A percentile compares a stretch with the other conserved stretches of the same genome.
Conservation (phyloP, 139 green algal species). For the Trebouxia sp. region DNA sequence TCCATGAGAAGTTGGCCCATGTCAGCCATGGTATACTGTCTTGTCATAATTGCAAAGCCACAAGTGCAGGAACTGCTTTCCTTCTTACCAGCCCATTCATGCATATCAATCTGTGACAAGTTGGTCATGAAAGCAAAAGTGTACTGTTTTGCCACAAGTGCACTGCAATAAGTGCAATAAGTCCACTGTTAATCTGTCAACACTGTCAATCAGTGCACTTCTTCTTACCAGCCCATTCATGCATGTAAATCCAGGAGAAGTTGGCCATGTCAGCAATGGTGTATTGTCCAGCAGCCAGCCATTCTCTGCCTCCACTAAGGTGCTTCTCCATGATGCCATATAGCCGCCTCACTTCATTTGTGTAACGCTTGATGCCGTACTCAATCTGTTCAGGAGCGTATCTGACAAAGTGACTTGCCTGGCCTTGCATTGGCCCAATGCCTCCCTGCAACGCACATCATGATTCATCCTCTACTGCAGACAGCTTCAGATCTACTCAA, state of each 20-base stretch:
- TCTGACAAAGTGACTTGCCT: slow-evolving; percentile 40
- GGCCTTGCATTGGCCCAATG: slow-evolving; percentile 47
- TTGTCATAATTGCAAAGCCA: too few relatives aligned
- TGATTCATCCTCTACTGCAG: not conserved
- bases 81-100: slow-evolving; percentile 36
- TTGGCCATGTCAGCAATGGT: slow-evolving; percentile 52
- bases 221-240: slow-evolving; percentile 36
- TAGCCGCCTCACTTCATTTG: slow-evolving; percentile 44
- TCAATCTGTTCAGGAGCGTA: slow-evolving; percentile 42
- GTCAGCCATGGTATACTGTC: too few relatives aligned
- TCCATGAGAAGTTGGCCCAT: too few relatives aligned
- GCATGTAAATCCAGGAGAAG: slow-evolving; percentile 45
- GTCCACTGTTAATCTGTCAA: too few relatives aligned
- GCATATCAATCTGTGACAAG: too few relatives aligned
- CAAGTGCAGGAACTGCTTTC: too few relatives aligned
- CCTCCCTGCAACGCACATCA: slow-evolving; percentile 32
- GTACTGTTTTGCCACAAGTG: too few relatives aligned
- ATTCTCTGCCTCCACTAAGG: slow-evolving; percentile 33
- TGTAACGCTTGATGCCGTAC: slow-evolving; percentile 44
- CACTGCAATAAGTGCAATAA: too few relatives aligned
- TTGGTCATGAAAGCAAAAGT: too few relatives aligned
- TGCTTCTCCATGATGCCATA: slow-evolving; percentile 36
- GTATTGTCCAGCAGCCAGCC: slow-evolving; percentile 47
- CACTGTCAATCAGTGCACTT: too few relatives aligned
- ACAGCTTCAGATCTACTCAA: too few relatives aligned